A percentile compares a stretch with the other conserved stretches of the same genome.
These are phyloP conservation scores for Yamagishiella unicocca DNA, from an alignment of 139 green algal genomes.

Conservation along the genomic window DNA sequence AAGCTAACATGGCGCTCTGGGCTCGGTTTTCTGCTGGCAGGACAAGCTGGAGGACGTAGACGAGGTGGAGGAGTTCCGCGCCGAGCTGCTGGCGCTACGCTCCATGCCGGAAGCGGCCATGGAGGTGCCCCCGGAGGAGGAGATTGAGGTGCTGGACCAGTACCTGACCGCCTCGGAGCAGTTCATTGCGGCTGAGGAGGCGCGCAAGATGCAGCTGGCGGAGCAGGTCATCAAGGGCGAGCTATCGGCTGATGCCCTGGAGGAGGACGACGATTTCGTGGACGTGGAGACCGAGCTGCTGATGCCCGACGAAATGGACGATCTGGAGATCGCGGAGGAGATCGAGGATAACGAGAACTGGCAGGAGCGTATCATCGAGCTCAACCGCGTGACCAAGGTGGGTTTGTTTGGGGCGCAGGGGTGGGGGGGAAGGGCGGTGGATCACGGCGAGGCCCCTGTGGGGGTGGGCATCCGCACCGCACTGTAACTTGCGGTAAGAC, in stretches of 20 bases:
- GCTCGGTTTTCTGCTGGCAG: too few species aligned
- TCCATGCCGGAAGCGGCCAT: constrained; percentile 26
- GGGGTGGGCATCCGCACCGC: too few species aligned
- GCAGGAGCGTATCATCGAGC: constrained; percentile 75
- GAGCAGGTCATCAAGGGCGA: constrained; percentile 23
- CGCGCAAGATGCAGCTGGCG: constrained; percentile 27
- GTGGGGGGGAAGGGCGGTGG: not conserved
- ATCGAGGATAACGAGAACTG: constrained; percentile 57
- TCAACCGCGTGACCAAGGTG: constrained; percentile 96
- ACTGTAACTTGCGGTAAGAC: too few species aligned
- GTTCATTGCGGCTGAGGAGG: constrained; percentile 49
- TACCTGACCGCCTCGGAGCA: constrained; percentile 50
- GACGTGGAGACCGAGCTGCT: constrained; percentile 56
- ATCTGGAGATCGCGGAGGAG: constrained; percentile 23
- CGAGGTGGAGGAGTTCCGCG: constrained; percentile 13
- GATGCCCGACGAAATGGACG: constrained; percentile 23
- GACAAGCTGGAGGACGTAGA: constrained; percentile 34
- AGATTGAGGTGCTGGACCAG: constrained; percentile 52
- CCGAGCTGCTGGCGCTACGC: constrained; percentile 26
- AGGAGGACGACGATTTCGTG: constrained; percentile 48
- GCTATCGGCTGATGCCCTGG: constrained; percentile 54
- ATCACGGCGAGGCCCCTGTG: too few species aligned
- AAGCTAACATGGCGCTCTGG: not conserved
- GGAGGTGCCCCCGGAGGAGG: constrained; percentile 42
- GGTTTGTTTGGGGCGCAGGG: constrained; percentile 21